Evolutionary conservation across 2,329 filamentous ascomycete species (phyloP).

Genomic region (Proliferodiscus dingleyae): DNA sequence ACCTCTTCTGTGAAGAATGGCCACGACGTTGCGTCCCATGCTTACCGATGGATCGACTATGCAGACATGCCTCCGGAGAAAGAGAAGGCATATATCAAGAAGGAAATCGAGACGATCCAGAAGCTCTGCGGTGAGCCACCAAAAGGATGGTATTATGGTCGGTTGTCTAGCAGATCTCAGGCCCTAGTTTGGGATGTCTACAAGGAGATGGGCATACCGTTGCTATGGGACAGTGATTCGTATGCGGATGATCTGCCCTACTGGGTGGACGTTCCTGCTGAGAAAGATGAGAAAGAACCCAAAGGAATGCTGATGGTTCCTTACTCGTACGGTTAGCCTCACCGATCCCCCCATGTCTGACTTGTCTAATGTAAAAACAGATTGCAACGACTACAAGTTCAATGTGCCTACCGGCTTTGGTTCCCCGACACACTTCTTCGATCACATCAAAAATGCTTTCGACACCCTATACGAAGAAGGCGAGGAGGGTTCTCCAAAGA

Average conservation of each 20-base stretch:
- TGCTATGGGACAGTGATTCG: conserved; percentile 45
- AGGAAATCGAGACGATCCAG: conserved; percentile 33
- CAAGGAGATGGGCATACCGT: conserved; percentile 46
- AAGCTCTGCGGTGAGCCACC: conserved; percentile 32
- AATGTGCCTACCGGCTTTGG: conserved; percentile 25
- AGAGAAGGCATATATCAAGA: conserved; percentile 36
- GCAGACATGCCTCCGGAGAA: conserved; percentile 35
- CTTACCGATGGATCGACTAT: conserved; percentile 40
- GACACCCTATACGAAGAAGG: conserved; percentile 47
- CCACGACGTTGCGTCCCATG: conserved; percentile 39
- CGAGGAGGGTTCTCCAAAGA: conserved; percentile 41
- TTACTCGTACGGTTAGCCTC: conserved; percentile 38
- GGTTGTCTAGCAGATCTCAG: conserved; percentile 36
- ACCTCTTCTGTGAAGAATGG: conserved; percentile 37
- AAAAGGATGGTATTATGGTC: conserved; percentile 34
- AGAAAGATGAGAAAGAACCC: conserved; percentile 35
- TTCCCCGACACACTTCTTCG: conserved; percentile 22
- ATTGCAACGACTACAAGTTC: conserved; percentile 43
- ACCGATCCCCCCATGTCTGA: background rate
- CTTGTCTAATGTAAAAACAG: conserved; percentile 20
- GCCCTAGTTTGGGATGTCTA: conserved; percentile 44
- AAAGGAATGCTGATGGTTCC: conserved; percentile 51
- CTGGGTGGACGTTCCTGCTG: conserved; percentile 48
- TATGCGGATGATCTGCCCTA: conserved; percentile 53
- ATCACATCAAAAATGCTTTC: conserved; percentile 47